phyloP scores from a whole-genome alignment of 1,284 basidiomycete genomes.

The Malassezia slooffiae region DNA sequence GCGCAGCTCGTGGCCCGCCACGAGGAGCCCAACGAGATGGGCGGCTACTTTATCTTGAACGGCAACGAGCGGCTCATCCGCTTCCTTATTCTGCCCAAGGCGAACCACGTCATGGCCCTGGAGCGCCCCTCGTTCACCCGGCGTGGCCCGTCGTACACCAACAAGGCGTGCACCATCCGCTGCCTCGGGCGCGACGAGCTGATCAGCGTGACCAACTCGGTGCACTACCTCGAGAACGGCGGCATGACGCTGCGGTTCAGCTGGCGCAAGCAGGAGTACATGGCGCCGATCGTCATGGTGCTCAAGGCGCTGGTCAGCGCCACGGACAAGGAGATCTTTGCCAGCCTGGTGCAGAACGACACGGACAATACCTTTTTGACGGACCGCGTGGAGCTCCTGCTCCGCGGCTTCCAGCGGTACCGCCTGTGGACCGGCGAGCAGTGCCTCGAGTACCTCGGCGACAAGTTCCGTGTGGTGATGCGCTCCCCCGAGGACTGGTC shows the following conservation, averaged over 20 bases:
- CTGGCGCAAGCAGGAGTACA: conserved; percentile 97
- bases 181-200: conserved; percentile 57
- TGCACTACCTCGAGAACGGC: conserved; percentile 94
- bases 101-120: conserved; percentile 80
- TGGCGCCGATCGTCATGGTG: conserved; percentile 92
- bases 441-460: conserved; percentile 90
- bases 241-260: conserved; percentile 90
- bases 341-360: conserved; percentile 93
- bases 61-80: conserved; percentile 98
- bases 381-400: conserved; percentile 92
- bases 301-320: conserved; percentile 84
- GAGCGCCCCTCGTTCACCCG: conserved; percentile 75
- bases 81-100: conserved; percentile 79
- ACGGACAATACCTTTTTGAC: conserved; percentile 95
- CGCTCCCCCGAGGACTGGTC: conserved; percentile 87
- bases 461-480: conserved; percentile 90
- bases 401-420: conserved; percentile 82
- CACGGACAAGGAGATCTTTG: conserved; percentile 93
- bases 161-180: conserved; percentile 86
- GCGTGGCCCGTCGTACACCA: conserved; percentile 87
- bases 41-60: conserved; percentile 97
- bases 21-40: conserved; percentile 96
- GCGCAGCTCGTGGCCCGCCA: conserved; percentile 75
- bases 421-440: conserved; percentile 73
- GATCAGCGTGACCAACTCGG: conserved; percentile 63